Evolutionary conservation across 1,284 basidiomycete species (phyloP).

Genomic region (Papiliotrema nemorosa): DNA sequence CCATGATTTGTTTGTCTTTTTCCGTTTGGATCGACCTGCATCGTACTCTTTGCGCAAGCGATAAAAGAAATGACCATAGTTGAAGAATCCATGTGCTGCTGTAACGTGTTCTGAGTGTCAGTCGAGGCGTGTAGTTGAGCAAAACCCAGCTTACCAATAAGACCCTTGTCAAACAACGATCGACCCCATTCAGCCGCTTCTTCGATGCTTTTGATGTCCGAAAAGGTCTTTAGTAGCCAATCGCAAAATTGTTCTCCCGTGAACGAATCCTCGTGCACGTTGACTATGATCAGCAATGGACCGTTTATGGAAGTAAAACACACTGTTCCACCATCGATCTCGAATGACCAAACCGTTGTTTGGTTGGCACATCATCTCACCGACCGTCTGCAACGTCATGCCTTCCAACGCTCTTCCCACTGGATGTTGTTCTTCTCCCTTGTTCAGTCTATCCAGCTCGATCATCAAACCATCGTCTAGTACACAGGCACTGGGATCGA

Average conservation of each 20-base stretch:
- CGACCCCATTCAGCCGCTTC: conserved; percentile 75
- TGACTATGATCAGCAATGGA: conserved; percentile 10
- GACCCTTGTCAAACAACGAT: conserved; percentile 68
- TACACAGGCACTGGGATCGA: conserved; percentile 72
- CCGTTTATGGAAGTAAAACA: conserved; percentile 9
- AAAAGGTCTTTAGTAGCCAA: conserved; percentile 81
- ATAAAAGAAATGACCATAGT: conserved; percentile 80
- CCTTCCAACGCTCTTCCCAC: conserved; percentile 34
- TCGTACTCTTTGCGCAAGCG: conserved; percentile 69
- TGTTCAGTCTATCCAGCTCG: conserved; percentile 67
- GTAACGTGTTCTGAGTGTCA: conserved; percentile 61
- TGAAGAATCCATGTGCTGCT: conserved; percentile 72
- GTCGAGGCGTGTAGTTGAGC: not conserved
- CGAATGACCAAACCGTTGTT: conserved; percentile 44
- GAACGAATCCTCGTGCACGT: conserved; percentile 59
- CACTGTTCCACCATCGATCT: conserved; percentile 45
- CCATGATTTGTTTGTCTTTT: conserved; percentile 30
- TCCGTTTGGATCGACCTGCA: conserved; percentile 22
- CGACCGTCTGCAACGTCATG: conserved; percentile 38
- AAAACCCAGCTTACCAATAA: conserved; percentile 56
- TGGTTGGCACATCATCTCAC: conserved; percentile 43
- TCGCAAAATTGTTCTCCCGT: conserved; percentile 79
- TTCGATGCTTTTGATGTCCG: conserved; percentile 72
- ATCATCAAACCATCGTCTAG: conserved; percentile 71
- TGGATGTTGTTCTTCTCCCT: conserved; percentile 33